phyloP scores from a whole-genome alignment of 306 rosid genomes.

The Cicer cuneatum region DNA sequence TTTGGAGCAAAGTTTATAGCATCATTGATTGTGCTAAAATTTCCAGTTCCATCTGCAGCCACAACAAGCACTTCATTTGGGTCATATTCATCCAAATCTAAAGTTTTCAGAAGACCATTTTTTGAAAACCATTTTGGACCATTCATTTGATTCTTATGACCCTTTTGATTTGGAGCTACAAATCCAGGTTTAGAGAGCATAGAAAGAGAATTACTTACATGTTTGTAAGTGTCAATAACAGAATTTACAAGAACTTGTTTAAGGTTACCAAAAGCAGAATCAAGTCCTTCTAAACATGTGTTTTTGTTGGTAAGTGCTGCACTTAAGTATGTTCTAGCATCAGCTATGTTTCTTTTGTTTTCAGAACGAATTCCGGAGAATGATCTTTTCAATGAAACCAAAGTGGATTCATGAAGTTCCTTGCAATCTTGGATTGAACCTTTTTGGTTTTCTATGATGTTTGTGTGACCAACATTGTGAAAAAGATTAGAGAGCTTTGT shows the following conservation, averaged over 20 bases:
- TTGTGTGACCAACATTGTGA: conserved; percentile 44
- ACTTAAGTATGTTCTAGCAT: conserved; percentile 75
- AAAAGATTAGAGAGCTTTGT: conserved; percentile 63
- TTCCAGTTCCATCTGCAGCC: conserved; percentile 73
- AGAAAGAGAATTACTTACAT: conserved; percentile 80
- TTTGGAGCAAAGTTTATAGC: conserved; percentile 75
- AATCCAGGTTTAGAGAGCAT: conserved; percentile 51
- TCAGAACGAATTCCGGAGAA: conserved; percentile 49
- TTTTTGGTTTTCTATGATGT: conserved; percentile 68
- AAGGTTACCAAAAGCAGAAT: conserved; percentile 70
- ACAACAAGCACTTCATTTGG: conserved; percentile 60
- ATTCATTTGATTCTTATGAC: conserved; percentile 22
- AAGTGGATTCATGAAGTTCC: conserved; percentile 75
- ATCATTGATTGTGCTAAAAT: conserved; percentile 65
- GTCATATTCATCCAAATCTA: conserved; percentile 47
- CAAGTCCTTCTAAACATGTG: conserved; percentile 86
- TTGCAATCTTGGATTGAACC: conserved; percentile 75
- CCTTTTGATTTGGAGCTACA: conserved; percentile 27
- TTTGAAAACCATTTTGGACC: conserved; percentile 47
- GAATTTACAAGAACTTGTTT: conserved; percentile 59
- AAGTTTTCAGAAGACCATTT: conserved; percentile 46
- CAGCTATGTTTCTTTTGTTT: conserved; percentile 42
- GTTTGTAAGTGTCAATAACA: conserved; percentile 59
- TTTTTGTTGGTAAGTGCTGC: conserved; percentile 86
- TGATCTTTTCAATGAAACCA: conserved; percentile 62